Evolutionary conservation across 208 protist species (phyloP), one percentile per base, ranked within the genome.

Genomic region (Leishmania aethiopica): DNA sequence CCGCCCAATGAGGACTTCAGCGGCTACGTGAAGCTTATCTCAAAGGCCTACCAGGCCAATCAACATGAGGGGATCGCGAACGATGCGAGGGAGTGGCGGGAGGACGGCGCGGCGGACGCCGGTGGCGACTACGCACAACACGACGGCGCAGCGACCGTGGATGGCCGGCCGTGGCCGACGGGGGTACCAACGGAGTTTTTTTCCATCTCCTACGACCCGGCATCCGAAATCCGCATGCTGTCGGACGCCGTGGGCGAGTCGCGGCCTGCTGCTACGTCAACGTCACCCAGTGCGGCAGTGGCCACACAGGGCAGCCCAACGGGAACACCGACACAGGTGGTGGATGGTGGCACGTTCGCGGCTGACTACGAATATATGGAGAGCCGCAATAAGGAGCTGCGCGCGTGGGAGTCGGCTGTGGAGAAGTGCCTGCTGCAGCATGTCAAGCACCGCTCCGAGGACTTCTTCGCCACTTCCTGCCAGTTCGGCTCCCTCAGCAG

Each of bases 381-480:
- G 82, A 37, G 71, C 42, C 89, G 92, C 42, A 88, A 86, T 75
- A 91, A 89, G 75, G 81, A 94, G 75, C 87, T 98, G 66, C 92
- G 94, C 15, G 67, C 79, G 62, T 98, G 89, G 88, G 90, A 97
- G 77, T 75, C 76, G 28, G 88, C 70, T 6, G 96, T 98, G 32
- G 93, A 98, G 78, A 62, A 78, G 40, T 97, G 92, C 64, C 78
- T 98, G 74, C 80, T 97, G 62, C 79, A 89, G 72, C 96, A 97
- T 82, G 96, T 98, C 22, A 92, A 94, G 85, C 90, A 88, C 81
- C 90, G 89, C 45, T 96, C 94, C 22, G 92, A 95, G 75, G 87
- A 95, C 81, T 97, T 98, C 86, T 97, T 97, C 82, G 72, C 45
- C 35, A 88, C 88, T 37, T 96, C 95, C 69, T 81, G 85, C 53